These are phyloP conservation scores for Aspergillus puulaauensis DNA, from an alignment of 2,329 filamentous ascomycete genomes.

Conservation along the genomic window DNA sequence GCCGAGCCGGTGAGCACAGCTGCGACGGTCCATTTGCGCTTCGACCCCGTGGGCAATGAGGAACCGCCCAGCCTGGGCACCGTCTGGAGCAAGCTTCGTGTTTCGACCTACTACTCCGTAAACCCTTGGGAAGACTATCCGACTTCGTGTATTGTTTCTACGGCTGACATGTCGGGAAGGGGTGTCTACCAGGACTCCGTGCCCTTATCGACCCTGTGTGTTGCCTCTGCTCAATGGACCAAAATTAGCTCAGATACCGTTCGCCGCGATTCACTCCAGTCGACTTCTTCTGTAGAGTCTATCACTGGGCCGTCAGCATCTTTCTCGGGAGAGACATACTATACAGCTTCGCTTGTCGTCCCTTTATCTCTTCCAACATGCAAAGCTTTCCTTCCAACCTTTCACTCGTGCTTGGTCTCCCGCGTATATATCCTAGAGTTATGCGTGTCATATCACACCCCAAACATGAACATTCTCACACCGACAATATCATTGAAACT, in stretches of 20 bases:
- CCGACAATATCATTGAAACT: conserved; percentile 42
- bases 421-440: conserved; percentile 63
- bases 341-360: conserved; percentile 62
- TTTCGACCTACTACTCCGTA: conserved; percentile 58
- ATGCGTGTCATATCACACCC: conserved; percentile 55
- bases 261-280: conserved; percentile 29
- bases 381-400: conserved; percentile 66
- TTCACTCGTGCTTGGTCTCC: conserved; percentile 68
- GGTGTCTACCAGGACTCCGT: conserved; percentile 55
- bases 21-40: conserved; percentile 58
- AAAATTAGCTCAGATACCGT: conserved; percentile 42
- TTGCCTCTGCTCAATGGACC: conserved; percentile 58
- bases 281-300: conserved; percentile 29
- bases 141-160: conserved; percentile 39
- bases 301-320: conserved; percentile 34
- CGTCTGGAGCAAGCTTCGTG: conserved; percentile 56
- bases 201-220: conserved; percentile 54
- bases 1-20: conserved; percentile 51
- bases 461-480: conserved; percentile 42
- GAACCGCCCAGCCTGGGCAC: conserved; percentile 55
- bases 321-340: conserved; percentile 53
- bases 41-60: conserved; percentile 56
- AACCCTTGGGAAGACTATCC: conserved; percentile 53
- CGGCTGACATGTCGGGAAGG: conserved; percentile 43
- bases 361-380: conserved; percentile 61